Base-by-base conservation (phyloP, 352 stramenopile genomes). In the Phytophthora europaea region DNA sequence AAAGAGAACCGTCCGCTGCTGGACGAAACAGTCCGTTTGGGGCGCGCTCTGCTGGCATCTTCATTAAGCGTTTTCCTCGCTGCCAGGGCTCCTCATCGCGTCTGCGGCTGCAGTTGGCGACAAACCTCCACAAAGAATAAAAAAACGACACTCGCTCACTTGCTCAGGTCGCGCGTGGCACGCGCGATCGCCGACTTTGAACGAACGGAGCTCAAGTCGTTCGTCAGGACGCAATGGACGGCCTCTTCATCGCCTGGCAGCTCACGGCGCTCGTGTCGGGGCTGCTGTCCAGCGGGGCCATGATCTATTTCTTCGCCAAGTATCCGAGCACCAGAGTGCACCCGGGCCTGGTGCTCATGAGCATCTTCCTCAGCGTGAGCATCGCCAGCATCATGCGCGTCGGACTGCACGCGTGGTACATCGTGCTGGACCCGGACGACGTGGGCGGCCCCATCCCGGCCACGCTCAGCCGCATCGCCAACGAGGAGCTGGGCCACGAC, bases 211-310 rank as follows among this genome's bases (percentile, higher is more conserved):
- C 67, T 31, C 55, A 47, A 63, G 28, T 58, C 65, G 36, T 55
- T 61, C 28, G 61, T 57, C 57, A 52, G 34, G 48, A 10, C 22
- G 22, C 71, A 40, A 88, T 91, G 78, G 76, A 91, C 72, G 23
- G 73, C 68, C 80, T 94, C 67, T 93, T 90, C 70, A 52, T 93
- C 38, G 79, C 75, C 23, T 96, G 89, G 89, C 89, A 96, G 65
- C 75, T 94, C 67, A 89, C 84, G 47, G 84, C 86, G 47, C 75
- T 96, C 18, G 48, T 69, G 10, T 93, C 84, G 13, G 82, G 81
- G 28, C 38, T 88, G 20, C 33, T 92, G 20, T 86, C 88, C 3
- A 78, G 81, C 40, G 71, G 68, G 22, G 72, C 78, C 43, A 94
- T 94, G 86, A 61, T 94, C 65, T 80, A 81, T 58, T 91, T 94